Percentiles rank a stretch among this genome's conserved stretches.
Conservation (phyloP, 345 rosid species). For the Dipteronia dyeriana region DNA sequence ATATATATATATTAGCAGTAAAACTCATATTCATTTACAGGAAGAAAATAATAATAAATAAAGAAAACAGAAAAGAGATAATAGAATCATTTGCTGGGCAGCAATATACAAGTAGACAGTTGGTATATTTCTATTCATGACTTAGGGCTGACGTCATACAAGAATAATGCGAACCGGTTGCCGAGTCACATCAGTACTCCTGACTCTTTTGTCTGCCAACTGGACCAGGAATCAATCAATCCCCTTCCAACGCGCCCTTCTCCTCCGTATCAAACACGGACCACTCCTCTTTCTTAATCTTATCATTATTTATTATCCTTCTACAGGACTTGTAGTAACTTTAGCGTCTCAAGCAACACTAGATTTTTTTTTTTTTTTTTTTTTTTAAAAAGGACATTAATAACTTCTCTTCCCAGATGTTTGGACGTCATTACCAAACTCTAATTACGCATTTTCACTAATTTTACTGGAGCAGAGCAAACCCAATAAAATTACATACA, state of each 20-base stretch:
- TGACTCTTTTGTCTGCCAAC: constrained; percentile 12
- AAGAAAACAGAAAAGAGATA: neutral
- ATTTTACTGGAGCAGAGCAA: no score
- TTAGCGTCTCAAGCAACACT: neutral
- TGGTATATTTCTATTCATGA: constrained; percentile 14
- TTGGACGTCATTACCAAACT: no score
- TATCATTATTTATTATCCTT: neutral
- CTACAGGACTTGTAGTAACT: neutral
- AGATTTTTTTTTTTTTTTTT: no score
- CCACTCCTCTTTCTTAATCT: neutral
- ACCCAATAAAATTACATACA: no score
- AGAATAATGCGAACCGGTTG: constrained; percentile 8
- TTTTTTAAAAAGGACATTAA: no score
- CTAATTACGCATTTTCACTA: no score
- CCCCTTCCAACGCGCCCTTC: neutral
- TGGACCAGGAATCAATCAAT: neutral
- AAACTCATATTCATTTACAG: no score
- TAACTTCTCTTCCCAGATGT: no score
- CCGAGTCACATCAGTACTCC: constrained; percentile 30
- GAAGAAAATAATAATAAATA: neutral
- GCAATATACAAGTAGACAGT: constrained; percentile 13
- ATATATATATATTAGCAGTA: no score
- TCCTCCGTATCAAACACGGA: neutral
- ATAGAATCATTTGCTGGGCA: constrained; percentile 6
- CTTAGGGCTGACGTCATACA: constrained; percentile 17